phyloP scores from a whole-genome alignment of 2,329 filamentous ascomycete genomes.

The Orbilia quercus region DNA sequence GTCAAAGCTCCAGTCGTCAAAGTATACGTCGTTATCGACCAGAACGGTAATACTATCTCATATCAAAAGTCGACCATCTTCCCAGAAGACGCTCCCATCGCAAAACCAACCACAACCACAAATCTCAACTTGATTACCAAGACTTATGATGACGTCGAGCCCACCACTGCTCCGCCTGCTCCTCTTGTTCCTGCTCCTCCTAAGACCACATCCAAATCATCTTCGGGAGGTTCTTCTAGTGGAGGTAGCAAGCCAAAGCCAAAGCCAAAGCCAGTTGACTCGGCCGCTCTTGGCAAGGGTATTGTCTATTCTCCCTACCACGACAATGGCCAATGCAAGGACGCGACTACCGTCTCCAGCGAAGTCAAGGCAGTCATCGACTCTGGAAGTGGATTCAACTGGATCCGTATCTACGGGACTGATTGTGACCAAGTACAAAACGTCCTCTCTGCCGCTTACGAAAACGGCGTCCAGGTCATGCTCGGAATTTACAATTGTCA shows the following conservation, averaged over 20 bases:
- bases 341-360: constrained; percentile 70
- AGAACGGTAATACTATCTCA: constrained; percentile 30
- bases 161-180: constrained; percentile 7
- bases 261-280: constrained; percentile 4
- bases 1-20: constrained; percentile 17
- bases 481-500: constrained; percentile 77
- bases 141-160: neutral
- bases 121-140: neutral
- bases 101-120: constrained; percentile 16
- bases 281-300: constrained; percentile 61
- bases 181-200: constrained; percentile 1
- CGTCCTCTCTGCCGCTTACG: constrained; percentile 72
- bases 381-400: constrained; percentile 67
- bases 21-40: constrained; percentile 27
- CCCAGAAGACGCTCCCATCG: constrained; percentile 18
- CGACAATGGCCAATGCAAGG: constrained; percentile 73
- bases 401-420: constrained; percentile 80
- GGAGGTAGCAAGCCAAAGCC: constrained; percentile 9
- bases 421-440: constrained; percentile 79
- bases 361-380: constrained; percentile 71
- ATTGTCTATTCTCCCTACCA: constrained; percentile 72
- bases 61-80: constrained; percentile 4
- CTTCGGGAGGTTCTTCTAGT: neutral
- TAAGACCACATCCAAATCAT: constrained; percentile 8
- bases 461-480: constrained; percentile 76